Percentiles rank a stretch among this genome's conserved stretches.
Evolutionary conservation across 176 grass and related monocot species (phyloP).

Genomic region (Aegilops tauschii): DNA sequence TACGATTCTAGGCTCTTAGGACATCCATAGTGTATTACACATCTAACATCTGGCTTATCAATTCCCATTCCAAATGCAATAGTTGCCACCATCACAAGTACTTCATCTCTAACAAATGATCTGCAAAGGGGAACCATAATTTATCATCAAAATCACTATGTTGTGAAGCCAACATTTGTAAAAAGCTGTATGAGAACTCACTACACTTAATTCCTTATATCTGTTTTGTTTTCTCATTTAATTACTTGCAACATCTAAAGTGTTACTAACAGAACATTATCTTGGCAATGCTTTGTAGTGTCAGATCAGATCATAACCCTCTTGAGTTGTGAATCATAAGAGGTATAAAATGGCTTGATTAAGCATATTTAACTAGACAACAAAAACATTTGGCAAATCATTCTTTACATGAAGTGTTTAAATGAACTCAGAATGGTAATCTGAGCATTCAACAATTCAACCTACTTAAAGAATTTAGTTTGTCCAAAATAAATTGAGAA

Average conservation of each 20-base stretch:
- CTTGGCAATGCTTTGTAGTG: slow-evolving; percentile 8
- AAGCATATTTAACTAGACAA: slow-evolving; percentile 19
- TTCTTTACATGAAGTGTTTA: slow-evolving; percentile 11
- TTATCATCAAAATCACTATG: slow-evolving; percentile 26
- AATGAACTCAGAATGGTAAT: background rate
- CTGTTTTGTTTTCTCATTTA: background rate
- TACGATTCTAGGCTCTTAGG: slow-evolving; percentile 95
- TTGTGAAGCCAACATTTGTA: background rate
- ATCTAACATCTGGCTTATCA: slow-evolving; percentile 95
- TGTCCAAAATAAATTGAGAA: slow-evolving; percentile 4
- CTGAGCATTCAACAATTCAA: background rate
- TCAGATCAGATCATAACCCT: slow-evolving; percentile 4
- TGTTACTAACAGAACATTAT: slow-evolving; percentile 7
- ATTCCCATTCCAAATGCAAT: slow-evolving; percentile 99
- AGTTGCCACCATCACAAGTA: slow-evolving; percentile 84
- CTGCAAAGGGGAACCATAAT: slow-evolving; percentile 40
- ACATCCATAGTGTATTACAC: slow-evolving; percentile 91
- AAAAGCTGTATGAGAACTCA: background rate
- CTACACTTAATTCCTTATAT: background rate
- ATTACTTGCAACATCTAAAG: slow-evolving; percentile 12
- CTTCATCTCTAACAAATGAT: slow-evolving; percentile 91
- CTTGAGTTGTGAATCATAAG: background rate
- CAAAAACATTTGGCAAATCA: background rate
- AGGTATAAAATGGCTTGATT: slow-evolving; percentile 1
- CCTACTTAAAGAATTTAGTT: background rate